Evolutionary conservation across 2,329 filamentous ascomycete species (phyloP), one percentile per base, ranked within the genome.

Genomic region (Penicillium decumbens): DNA sequence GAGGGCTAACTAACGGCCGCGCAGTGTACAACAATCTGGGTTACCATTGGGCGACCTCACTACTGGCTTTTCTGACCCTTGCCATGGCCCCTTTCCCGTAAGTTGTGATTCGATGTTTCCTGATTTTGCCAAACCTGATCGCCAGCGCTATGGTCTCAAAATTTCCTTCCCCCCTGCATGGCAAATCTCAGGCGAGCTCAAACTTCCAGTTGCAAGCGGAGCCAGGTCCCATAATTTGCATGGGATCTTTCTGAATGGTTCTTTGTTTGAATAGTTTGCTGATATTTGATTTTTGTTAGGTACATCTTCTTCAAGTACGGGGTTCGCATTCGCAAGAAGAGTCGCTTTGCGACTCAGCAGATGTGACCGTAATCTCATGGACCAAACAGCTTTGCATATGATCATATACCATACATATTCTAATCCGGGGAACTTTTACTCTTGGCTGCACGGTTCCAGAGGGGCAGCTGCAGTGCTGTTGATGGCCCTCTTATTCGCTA

Each of bases 11-110:
- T 66, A 58, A 65, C 58, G 47, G 46, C 38, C 41, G 33, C 51
- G 47, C 58, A 75, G 72, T 76, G 74, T 76, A 76, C 52, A 65
- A 75, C 39, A 69, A 67, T 24, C 64, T 76, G 13, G 71, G 70
- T 24, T 75, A 69, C 49, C 70, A 75, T 51, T 76, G 74, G 74
- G 74, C 73, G 23, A 73, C 72, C 10, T 66, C 70, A 5, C 58
- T 76, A 9, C 59, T 75, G 9, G 74, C 66, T 10, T 74, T 75
- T 50, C 54, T 76, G 35, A 74, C 72, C 15, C 59, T 75, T 33
- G 61, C 58, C 41, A 75, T 75, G 72, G 56, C 67, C 33, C 73
- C 73, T 20, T 75, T 75, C 44, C 74, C 74, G 72, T 75, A 64
- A 64, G 72, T 71, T 12, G n/a, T 51, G 38, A 39, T 43, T 50